Conservation (phyloP, 805 yeast genomes). For the Candida incommunis region DNA sequence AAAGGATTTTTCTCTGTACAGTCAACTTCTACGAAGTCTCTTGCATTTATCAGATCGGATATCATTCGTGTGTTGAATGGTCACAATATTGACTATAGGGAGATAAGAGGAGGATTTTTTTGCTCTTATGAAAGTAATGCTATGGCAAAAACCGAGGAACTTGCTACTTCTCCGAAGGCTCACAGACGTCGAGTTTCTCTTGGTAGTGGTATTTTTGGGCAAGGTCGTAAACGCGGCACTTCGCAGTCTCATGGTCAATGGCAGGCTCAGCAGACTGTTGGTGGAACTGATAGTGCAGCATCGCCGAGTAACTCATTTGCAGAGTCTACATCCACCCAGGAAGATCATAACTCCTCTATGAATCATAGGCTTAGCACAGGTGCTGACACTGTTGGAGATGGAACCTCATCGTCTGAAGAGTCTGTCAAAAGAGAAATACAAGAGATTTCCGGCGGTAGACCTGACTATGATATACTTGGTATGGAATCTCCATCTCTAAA, state of each 20-base stretch:
- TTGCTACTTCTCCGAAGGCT: constrained; percentile 3
- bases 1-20: constrained; percentile 92
- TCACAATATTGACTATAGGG: constrained; percentile 69
- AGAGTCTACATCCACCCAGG: background rate
- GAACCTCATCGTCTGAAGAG: constrained; percentile 7
- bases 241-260: constrained; percentile 5
- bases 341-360: background rate
- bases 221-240: constrained; percentile 9
- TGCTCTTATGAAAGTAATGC: background rate
- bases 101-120: constrained; percentile 82
- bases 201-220: constrained; percentile 14
- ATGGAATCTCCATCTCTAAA: constrained; percentile 27
- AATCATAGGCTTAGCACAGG: constrained; percentile 1
- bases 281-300: constrained; percentile 1
- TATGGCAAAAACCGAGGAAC: background rate
- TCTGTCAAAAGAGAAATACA: background rate
- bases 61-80: constrained; percentile 63
- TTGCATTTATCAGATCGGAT: constrained; percentile 76
- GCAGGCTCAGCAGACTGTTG: constrained; percentile 4
- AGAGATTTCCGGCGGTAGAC: constrained; percentile 11
- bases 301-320: constrained; percentile 2
- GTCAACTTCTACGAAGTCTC: constrained; percentile 84
- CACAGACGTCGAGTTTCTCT: constrained; percentile 18
- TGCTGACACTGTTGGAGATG: constrained; percentile 4
- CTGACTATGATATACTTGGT: constrained; percentile 23